Base-by-base conservation (phyloP, 495 filamentous ascomycete species). In the Podospora anserina region DNA sequence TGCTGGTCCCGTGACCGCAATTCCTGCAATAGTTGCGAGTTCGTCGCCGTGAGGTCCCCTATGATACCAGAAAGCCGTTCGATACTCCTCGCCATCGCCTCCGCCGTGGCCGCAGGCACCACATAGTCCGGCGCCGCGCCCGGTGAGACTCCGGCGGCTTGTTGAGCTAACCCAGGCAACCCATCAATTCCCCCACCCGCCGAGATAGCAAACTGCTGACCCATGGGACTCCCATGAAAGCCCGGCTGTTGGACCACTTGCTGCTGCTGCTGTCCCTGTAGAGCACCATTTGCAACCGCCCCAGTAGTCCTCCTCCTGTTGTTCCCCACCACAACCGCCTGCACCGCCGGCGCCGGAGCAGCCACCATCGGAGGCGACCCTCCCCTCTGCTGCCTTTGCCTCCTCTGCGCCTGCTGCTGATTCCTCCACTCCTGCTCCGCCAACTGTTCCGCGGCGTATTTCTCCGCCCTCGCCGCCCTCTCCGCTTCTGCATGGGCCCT, bases 21-120 rank as follows among this genome's bases (percentile, higher is more conserved):
- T 7, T 69, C 68, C 59, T 54, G 49, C 44, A 66, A 13, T 53
- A 70, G 60, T 60, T 28, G 64, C 19, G 60, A 23, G 34, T 70
- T 66, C 13, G 68, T n/a, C 2, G 64, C 64, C 5, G 64, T 60
- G 30, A 70, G 23, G 20, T 66, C 68, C 3, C 23, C 64, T 1
- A 70, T 55, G 0, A 63, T 23, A 4, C 19, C 28, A 20, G 64
- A 64, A 11, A 70, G 23, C 5, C 68, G 44, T 19, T 66, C 68
- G 13, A 70, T 53, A 16, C 49, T 66, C 5, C 68, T 58, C 28
- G 59, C 68, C 53, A 70, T 63, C 20, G 64, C 49, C 6, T 66
- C 68, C 16, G 49, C 63, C 2, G 67, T 64, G 19, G 55, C 67
- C 2, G 67, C 39, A 6, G 61, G 61, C 4, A 68, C 55, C 7